Evolutionary conservation across 2,329 filamentous ascomycete species (phyloP), one percentile per base, ranked within the genome.

Genomic region (Phaeosphaeriaceae sp.): DNA sequence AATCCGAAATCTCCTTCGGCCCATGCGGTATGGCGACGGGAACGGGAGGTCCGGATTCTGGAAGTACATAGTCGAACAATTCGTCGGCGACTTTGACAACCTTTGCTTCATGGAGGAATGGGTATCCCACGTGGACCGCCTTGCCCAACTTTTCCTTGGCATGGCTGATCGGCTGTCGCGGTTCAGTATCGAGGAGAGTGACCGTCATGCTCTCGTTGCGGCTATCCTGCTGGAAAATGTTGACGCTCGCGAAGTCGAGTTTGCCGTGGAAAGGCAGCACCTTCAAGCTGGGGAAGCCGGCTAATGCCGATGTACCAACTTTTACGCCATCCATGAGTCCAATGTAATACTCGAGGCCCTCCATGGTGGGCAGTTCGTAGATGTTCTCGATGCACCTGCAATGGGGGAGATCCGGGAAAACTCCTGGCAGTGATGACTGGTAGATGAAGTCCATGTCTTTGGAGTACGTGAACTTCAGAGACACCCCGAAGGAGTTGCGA

Each of bases 191-290:
- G 31, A 89, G 84, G 50, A 99, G 82, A 1, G 92, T 97, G 56
- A 98, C 86, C 22, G 98, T 87, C 88, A 98, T 93, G 77, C 94
- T 99, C 77, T 97, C 93, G 72, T 98, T 98, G 50, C 92, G 89
- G 75, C 93, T 97, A 67, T 98, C 95, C 68, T 94, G 89, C 74
- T 97, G 93, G 81, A 99, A 99, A 33, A 99, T 92, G 62, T 89
- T 95, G 60, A 99, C 91, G 2, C 93, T 93, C 66, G 96, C 91
- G 76, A 93, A 96, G 9, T 89, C 91, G 48, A 98, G 83, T 56
- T 88, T 85, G 1, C 92, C 95, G 59, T 88, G 89, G 76, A 95
- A 93, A 0, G 92, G 91, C 42, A 99, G 80, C 1, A 91, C 95
- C 64, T 93, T 91, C 69, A 99, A 80, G 63, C 90, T 95, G 6